Base-by-base conservation (phyloP, 208 protist genomes). In the Leptomonas pyrrhocoris region DNA sequence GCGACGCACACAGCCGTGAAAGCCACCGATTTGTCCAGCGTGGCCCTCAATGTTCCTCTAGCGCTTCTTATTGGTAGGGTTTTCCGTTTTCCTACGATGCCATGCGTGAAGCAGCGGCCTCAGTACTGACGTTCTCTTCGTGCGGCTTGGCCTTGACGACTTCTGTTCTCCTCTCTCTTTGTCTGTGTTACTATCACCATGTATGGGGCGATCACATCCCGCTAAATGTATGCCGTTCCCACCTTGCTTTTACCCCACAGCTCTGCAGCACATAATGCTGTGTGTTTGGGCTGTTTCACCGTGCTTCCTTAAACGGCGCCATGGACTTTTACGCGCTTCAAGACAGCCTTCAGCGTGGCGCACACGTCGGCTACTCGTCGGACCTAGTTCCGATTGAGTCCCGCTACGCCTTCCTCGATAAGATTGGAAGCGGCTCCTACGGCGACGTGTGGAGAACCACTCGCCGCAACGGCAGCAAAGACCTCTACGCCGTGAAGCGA, bases 301-400 rank as follows among this genome's bases (percentile, higher is more conserved):
- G 12, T 54, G 28, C 21, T 12, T 46, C 30, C 34, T 3, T 16
- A 34, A 7, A 59, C 46, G 15, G 54, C 30, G 49, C 28, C 16
- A 94, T 95, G 89, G 89, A 95, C 68, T 92, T 86, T 68, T 74
- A 88, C 50, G 86, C 86, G 16, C 69, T 95, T 30, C 89, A 95
- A 65, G 76, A 86, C 27, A 89, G 74, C 18, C 67, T 92, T n/a
- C 68, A 60, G 11, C 75, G 64, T 40, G 61, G 55, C 28, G 48
- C 73, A 27, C 49, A 59, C 4, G 31, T 31, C n/a, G 53, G 73
- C 15, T 68, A 67, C 27, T 66, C 40, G 6, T 62, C 54, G 9
- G 69, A 77, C 16, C 8, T 34, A 34, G 56, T 66, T 15, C 42
- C 72, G 2, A 77, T 94, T 16, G 77, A 85, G 36, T 68, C 75